Conservation (phyloP, 768 basidiomycete species). For the Tubosaeta sp. region DNA sequence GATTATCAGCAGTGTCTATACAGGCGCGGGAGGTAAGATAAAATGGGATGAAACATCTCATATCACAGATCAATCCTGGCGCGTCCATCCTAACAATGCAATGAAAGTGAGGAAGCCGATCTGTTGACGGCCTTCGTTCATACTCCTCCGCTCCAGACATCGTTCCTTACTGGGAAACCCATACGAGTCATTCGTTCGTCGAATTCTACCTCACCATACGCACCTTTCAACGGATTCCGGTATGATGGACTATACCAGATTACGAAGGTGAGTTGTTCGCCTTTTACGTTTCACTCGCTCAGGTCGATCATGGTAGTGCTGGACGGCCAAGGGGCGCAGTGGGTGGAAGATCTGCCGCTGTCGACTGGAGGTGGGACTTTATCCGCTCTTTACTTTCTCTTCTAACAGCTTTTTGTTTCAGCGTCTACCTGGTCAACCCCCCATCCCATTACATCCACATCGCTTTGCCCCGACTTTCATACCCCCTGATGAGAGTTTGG, state of each 20-base stretch:
- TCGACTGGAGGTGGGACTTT: not conserved
- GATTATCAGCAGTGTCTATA: not conserved
- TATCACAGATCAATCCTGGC: not conserved
- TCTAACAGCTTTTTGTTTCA: not conserved
- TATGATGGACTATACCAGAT: not conserved
- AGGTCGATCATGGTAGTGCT: not conserved
- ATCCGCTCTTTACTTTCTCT: not conserved
- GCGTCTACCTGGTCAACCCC: not conserved
- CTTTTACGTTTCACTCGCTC: not conserved
- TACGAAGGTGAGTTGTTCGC: not conserved
- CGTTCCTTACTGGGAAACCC: not conserved
- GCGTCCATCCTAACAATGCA: not conserved
- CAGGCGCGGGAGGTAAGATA: not conserved
- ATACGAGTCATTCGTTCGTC: not conserved
- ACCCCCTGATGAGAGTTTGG: too few species aligned
- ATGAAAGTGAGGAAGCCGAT: not conserved
- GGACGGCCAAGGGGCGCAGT: not conserved
- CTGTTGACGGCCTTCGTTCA: not conserved
- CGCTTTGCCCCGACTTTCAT: too few species aligned
- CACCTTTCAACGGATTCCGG: not conserved
- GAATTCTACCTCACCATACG: not conserved
- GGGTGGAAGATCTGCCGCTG: not conserved
- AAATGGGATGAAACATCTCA: not conserved
- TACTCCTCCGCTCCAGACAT: not conserved
- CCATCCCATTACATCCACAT: not conserved